A percentile compares a stretch with the other conserved stretches of the same genome.
Conservation (phyloP, 495 filamentous ascomycete species). For the Penicillium canescens region DNA sequence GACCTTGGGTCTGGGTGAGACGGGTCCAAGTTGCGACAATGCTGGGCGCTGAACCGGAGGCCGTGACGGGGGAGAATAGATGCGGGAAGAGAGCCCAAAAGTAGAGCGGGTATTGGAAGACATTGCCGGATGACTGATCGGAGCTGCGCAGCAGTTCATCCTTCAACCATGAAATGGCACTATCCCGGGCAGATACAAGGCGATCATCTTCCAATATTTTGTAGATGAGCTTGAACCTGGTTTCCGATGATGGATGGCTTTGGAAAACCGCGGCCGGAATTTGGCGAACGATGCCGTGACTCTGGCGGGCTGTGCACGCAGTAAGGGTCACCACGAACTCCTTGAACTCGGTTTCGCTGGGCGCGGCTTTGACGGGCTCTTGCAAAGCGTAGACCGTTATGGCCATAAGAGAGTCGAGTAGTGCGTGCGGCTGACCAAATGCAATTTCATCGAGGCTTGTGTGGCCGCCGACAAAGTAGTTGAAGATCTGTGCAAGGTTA, state of each 20-base stretch:
- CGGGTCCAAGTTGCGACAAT: constrained; percentile 37
- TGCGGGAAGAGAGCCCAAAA: constrained; percentile 54
- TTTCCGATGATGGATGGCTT: constrained; percentile 68
- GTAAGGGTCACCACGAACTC: constrained; percentile 59
- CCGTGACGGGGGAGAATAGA: constrained; percentile 28
- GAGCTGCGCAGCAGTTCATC: constrained; percentile 68
- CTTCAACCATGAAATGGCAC: constrained; percentile 83
- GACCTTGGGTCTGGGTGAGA: constrained; percentile 38
- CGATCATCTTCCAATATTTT: constrained; percentile 76
- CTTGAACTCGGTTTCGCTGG: constrained; percentile 34
- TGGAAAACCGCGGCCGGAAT: constrained; percentile 75
- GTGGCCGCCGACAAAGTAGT: constrained; percentile 57
- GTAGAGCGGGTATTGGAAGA: constrained; percentile 40
- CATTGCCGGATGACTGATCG: constrained; percentile 19
- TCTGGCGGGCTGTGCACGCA: constrained; percentile 66
- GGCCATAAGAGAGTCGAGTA: constrained; percentile 42
- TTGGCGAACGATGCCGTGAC: constrained; percentile 69
- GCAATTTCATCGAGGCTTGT: constrained; percentile 38
- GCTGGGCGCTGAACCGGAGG: constrained; percentile 24
- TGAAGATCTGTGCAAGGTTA: constrained; percentile 58
- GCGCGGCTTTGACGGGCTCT: constrained; percentile 19
- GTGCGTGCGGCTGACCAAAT: constrained; percentile 42
- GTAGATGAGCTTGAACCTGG: constrained; percentile 73
- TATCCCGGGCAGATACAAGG: constrained; percentile 73
- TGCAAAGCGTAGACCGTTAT: constrained; percentile 34